Evolutionary conservation across 2,329 filamentous ascomycete genomes (phyloP).

Genomic region (Fusarium kyushuense): DNA sequence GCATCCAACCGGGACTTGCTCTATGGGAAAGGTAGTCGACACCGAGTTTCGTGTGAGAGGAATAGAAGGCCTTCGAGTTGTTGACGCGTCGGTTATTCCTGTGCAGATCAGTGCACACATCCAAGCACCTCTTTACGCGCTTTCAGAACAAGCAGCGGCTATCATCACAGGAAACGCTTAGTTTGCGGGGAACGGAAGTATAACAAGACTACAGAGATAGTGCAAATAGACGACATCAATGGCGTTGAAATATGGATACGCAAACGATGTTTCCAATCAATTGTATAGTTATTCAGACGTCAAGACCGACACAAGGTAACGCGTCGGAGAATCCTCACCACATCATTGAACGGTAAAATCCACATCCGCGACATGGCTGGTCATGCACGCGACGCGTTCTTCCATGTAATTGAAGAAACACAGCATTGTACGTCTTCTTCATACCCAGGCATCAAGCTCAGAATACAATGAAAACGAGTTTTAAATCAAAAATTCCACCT

Average conservation of each 20-base stretch:
- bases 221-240: background rate
- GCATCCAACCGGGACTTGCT: slow-evolving; percentile 65
- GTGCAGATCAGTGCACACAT: slow-evolving; percentile 49
- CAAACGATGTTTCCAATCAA: background rate
- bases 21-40: slow-evolving; percentile 70
- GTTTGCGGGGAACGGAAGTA: too few relatives aligned
- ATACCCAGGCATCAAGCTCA: slow-evolving; percentile 1
- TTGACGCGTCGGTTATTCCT: slow-evolving; percentile 53
- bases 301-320: background rate
- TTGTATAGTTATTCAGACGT: background rate
- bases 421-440: slow-evolving; percentile 2
- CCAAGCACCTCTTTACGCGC: slow-evolving; percentile 51
- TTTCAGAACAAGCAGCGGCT: slow-evolving; percentile 52
- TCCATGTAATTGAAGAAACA: too few relatives aligned
- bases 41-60: slow-evolving; percentile 66
- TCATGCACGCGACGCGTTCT: background rate
- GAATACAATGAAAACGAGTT: slow-evolving; percentile 12
- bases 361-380: background rate
- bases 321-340: background rate
- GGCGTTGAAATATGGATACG: background rate
- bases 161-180: slow-evolving; percentile 29
- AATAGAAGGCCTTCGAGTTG: slow-evolving; percentile 47
- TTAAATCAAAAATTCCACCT: slow-evolving; percentile 25
- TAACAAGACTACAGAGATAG: background rate
- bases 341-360: too few relatives aligned